phyloP scores from a whole-genome alignment of 169 alveolate species.

The Amoebophrya sp. region DNA sequence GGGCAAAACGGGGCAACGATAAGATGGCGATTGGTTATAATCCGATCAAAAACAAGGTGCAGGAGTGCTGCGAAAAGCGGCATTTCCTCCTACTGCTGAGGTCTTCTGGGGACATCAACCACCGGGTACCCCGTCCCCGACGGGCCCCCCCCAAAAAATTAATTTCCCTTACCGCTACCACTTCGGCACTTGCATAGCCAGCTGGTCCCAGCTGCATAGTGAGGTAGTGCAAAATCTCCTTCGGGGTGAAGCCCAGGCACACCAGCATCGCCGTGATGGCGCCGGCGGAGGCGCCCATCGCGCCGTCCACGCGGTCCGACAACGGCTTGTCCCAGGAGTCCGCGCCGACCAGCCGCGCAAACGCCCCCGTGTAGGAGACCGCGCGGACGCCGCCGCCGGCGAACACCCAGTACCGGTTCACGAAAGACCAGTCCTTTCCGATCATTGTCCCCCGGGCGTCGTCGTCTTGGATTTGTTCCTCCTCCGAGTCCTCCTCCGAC shows the following conservation, averaged over 20 bases:
- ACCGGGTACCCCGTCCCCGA: too few species aligned
- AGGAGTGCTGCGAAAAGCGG: too few species aligned
- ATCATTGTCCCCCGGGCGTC: background rate
- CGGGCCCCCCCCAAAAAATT: too few species aligned
- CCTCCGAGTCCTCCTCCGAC: background rate
- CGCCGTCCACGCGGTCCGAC: background rate
- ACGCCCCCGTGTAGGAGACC: background rate
- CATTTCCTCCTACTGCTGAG: too few species aligned
- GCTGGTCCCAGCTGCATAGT: too few species aligned
- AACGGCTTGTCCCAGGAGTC: background rate
- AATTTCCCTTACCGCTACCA: too few species aligned
- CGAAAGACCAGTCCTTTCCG: background rate
- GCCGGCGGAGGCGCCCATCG: background rate
- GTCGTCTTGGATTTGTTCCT: background rate
- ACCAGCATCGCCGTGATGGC: background rate
- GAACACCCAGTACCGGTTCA: background rate
- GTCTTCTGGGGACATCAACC: too few species aligned
- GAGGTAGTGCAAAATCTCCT: background rate
- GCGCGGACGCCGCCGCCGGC: background rate
- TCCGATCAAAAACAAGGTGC: too few species aligned
- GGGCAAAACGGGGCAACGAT: too few species aligned
- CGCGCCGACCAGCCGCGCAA: background rate
- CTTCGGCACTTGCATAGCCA: too few species aligned
- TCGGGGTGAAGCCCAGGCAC: background rate
- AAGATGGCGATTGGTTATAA: too few species aligned